Base-by-base conservation (phyloP, 2,329 filamentous ascomycete species). In the Hymenoscyphus albidus region DNA sequence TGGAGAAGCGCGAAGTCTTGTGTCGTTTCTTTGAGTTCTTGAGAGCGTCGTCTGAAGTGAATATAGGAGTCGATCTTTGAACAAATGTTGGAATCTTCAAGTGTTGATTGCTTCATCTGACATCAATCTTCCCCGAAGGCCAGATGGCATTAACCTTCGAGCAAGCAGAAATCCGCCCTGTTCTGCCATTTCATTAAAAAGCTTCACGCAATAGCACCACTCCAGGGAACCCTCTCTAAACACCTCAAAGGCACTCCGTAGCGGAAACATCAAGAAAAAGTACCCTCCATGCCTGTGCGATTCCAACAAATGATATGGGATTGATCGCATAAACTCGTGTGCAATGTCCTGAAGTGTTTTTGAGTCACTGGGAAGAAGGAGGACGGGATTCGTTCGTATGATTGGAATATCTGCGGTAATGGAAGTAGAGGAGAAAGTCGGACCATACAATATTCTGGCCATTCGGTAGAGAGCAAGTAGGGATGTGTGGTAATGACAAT, bases 201-300 rank as follows among this genome's bases (percentile, higher is more conserved):
- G 44, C 35, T 42, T 62, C 9, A 60, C 27, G 31, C 67, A 56
- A 58, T 67, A 69, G 16, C 58, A 16, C 61, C 65, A 65, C 32
- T 67, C 65, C 16, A 32, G 48, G 39, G 42, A 62, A 16, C 65
- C 64, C n/a, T 58, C 56, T 38, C 14, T 51, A 22, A 66, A 69
- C 3, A 66, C 48, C 39, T 67, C 67, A 57, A 66, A 61, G 5
- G 55, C 44, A 10, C 44, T 62, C 31, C 65, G 64, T 16, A 67
- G 18, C 2, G 64, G 64, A 60, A 69, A 67, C 35, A 67, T 56
- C 18, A 65, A 38, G 51, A 66, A 64, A 40, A 69, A 69, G 58
- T 60, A 66, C 7, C 64, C 67, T 22, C 56, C 64, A 61, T 44
- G 65, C 32, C 22, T 38, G 55, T 65, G 65, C 5, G 39, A 57